phyloP scores from a whole-genome alignment of 306 rosid genomes.

The Trifolium pratense region DNA sequence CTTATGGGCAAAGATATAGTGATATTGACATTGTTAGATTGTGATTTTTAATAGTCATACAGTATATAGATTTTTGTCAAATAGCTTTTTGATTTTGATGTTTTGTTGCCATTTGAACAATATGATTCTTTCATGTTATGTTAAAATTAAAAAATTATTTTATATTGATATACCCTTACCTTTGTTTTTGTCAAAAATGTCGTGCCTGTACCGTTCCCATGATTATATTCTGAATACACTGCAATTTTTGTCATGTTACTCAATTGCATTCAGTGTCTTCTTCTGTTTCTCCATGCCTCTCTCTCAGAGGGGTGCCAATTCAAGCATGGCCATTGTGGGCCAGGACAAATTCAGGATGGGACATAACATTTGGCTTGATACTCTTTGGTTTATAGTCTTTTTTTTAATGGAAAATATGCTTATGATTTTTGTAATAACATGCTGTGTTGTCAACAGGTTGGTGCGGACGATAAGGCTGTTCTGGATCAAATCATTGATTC shows the following conservation, averaged over 20 bases:
- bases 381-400: not conserved
- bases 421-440: slow-evolving; percentile 24
- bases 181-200: too few relatives aligned
- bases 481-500: slow-evolving; percentile 82
- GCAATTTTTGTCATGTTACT: slow-evolving; percentile 5
- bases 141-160: not conserved
- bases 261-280: not conserved
- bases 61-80: not conserved
- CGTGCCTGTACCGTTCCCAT: not conserved
- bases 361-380: not conserved
- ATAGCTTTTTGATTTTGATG: not conserved
- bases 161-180: not conserved
- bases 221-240: not conserved
- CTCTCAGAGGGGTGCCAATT: slow-evolving; percentile 13
- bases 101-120: not conserved
- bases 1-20: not conserved
- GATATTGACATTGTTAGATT: not conserved
- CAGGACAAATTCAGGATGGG: not conserved
- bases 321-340: not conserved
- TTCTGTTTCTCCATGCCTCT: slow-evolving; percentile 11
- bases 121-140: not conserved
- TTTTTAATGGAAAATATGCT: slow-evolving; percentile 2
- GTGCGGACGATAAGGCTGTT: slow-evolving; percentile 71
- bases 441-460: slow-evolving; percentile 68
- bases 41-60: not conserved